Evolutionary conservation across 208 protist species (phyloP), one percentile per base, ranked within the genome.

Genomic region (Trypanosoma lewisi): DNA sequence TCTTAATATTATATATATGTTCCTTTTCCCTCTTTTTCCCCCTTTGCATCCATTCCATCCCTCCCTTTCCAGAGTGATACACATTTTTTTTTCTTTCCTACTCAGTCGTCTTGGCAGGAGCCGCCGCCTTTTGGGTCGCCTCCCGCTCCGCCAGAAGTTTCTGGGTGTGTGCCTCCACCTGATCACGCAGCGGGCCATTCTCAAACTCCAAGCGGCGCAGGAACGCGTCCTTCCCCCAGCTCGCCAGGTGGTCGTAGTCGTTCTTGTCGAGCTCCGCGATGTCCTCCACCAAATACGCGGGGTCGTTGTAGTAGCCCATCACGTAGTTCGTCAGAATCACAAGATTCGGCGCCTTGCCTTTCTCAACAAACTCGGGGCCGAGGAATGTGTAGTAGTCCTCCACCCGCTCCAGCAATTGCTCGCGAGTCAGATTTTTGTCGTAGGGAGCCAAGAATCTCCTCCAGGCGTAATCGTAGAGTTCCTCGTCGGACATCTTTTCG

Each of bases 241-340:
- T 77, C 21, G 82, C 80, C 67, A 95, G 81, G 76, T 95, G 84
- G 59, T 93, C 85, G 62, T 90, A 97, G 76, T 95, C 92, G 73
- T 97, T 94, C 54, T 76, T 79, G 37, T 97, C 92, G 17, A 97
- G 80, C 25, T 78, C 84, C n/a, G 76, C 28, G 50, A 95, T 93
- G 65, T 95, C 85, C 63, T 87, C 83, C 45, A 83, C 87, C 6
- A 97, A 82, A 76, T 84, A 97, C 19, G 87, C 89, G 16, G 89
- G 89, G 70, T 97, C 92, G 69, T 96, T 95, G 80, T 95, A 97
- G 84, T 95, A 95, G 27, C 89, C 92, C 37, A 95, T 68, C 27
- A 90, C 84, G 73, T 94, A 97, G 70, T 87, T 89, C 54, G 82
- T 85, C 42, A 96, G 63, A 56, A 95, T 81, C 58, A 93, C 87